Conservation (phyloP, 73 alveolate genomes). For the Symbiodinium pilosum region DNA sequence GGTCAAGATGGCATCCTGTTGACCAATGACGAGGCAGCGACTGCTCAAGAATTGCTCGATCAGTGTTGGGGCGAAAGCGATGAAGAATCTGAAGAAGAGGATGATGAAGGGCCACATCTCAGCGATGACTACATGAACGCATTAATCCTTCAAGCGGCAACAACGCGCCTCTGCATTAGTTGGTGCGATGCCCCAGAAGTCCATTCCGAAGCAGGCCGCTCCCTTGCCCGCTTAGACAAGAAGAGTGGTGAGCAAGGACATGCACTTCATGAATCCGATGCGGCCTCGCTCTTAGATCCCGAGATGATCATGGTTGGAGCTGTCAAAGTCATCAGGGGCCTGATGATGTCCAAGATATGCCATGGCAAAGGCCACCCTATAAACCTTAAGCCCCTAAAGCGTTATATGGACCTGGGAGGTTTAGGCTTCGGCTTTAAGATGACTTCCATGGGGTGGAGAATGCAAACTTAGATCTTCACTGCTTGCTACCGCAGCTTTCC, state of each 20-base stretch:
- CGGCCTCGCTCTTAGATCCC: not conserved
- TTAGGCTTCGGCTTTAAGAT: no score
- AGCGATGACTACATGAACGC: not conserved
- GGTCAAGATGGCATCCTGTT: not conserved
- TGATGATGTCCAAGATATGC: no score
- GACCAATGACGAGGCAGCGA: not conserved
- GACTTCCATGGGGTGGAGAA: no score
- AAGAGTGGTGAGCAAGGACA: not conserved
- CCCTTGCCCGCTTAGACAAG: not conserved
- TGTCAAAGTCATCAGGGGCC: not conserved
- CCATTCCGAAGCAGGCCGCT: not conserved
- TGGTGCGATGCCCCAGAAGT: not conserved
- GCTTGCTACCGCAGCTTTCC: no score
- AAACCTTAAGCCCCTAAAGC: no score
- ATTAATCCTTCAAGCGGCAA: not conserved
- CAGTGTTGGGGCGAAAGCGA: slow-evolving; percentile 8
- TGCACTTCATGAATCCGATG: not conserved
- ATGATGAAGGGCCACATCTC: not conserved
- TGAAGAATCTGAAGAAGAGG: not conserved
- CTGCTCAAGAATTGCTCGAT: not conserved
- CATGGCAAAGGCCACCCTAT: no score
- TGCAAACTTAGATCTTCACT: no score
- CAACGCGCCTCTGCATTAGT: not conserved
- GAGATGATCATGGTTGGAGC: not conserved
- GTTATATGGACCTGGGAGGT: no score